Percentiles rank a stretch among this genome's conserved stretches.
phyloP scores from a whole-genome alignment of 768 basidiomycete species.

The Chalciporus pseudorubinellus region DNA sequence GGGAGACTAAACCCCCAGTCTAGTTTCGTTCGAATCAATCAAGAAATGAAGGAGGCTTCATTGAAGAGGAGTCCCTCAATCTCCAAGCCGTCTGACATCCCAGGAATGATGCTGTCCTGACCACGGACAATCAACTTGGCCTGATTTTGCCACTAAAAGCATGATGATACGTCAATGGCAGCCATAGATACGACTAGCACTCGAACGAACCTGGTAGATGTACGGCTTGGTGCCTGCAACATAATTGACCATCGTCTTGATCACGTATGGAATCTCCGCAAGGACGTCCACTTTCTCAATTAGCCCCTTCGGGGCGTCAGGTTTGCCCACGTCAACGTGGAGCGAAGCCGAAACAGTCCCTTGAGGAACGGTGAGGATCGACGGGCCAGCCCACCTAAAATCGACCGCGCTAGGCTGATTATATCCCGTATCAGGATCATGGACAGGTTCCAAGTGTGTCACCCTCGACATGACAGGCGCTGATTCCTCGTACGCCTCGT shows the following conservation, averaged over 20 bases:
- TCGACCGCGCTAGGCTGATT: conserved; percentile 61
- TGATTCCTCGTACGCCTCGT: conserved; percentile 48
- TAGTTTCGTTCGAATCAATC: not conserved
- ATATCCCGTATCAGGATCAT: conserved; percentile 84
- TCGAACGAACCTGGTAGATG: conserved; percentile 78
- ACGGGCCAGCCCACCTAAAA: conserved; percentile 78
- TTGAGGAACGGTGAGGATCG: conserved; percentile 49
- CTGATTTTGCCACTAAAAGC: conserved; percentile 54
- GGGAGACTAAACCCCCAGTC: not conserved
- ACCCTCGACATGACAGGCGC: conserved; percentile 61
- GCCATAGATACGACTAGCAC: not conserved
- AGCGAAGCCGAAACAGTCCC: conserved; percentile 58
- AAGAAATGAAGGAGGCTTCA: conserved; percentile 89
- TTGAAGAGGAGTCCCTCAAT: conserved; percentile 77
- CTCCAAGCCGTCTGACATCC: conserved; percentile 37
- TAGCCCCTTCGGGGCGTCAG: conserved; percentile 64
- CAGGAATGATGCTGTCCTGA: conserved; percentile 40
- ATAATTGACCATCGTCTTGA: conserved; percentile 92
- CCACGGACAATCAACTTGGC: conserved; percentile 49
- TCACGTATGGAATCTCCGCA: conserved; percentile 88
- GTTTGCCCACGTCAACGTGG: conserved; percentile 54
- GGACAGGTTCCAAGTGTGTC: conserved; percentile 54
- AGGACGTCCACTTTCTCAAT: conserved; percentile 94
- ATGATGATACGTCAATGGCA: not conserved
- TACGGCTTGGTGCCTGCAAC: conserved; percentile 92